These are phyloP conservation scores for Camelina laxa DNA, from an alignment of 345 rosid species.

Conservation along the genomic window DNA sequence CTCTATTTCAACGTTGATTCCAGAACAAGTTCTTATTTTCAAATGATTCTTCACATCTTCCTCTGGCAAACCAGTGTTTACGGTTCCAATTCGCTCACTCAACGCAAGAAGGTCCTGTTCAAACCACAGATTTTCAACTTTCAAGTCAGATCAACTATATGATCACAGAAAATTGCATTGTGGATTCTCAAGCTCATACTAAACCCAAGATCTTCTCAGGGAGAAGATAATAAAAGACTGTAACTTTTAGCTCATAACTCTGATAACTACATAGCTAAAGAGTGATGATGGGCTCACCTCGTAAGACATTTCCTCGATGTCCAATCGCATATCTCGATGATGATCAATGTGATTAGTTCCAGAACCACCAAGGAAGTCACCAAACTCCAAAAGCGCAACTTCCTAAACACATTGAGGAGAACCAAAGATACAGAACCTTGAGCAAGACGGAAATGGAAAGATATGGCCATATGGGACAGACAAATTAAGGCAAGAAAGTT, in stretches of 20 bases:
- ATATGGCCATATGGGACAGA: neutral
- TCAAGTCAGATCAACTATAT: constrained; percentile 26
- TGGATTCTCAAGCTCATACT: constrained; percentile 5
- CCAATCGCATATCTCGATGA: constrained; percentile 96
- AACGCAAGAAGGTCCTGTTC: constrained; percentile 87
- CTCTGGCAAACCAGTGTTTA: constrained; percentile 86
- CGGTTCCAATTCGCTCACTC: constrained; percentile 81
- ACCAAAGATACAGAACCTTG: constrained; percentile 34
- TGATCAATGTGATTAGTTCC: constrained; percentile 63
- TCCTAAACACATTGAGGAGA: constrained; percentile 55
- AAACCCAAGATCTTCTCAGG: constrained; percentile 8
- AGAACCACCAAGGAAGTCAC: constrained; percentile 59
- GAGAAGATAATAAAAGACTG: neutral
- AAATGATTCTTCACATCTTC: constrained; percentile 57
- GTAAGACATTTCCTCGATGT: constrained; percentile 92
- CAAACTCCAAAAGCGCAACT: constrained; percentile 76
- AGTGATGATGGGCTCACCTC: constrained; percentile 54
- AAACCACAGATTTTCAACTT: neutral
- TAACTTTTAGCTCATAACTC: neutral
- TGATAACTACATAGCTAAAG: neutral
- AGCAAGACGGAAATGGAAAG: neutral
- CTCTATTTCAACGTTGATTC: constrained; percentile 62
- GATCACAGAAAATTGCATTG: constrained; percentile 17
- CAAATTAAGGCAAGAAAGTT: constrained; percentile 33
- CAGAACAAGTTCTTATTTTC: constrained; percentile 61